Percentiles rank a stretch among this genome's conserved stretches.
Evolutionary conservation across 1,284 basidiomycete genomes (phyloP).

Genomic region (Boletus semigastroideus): DNA sequence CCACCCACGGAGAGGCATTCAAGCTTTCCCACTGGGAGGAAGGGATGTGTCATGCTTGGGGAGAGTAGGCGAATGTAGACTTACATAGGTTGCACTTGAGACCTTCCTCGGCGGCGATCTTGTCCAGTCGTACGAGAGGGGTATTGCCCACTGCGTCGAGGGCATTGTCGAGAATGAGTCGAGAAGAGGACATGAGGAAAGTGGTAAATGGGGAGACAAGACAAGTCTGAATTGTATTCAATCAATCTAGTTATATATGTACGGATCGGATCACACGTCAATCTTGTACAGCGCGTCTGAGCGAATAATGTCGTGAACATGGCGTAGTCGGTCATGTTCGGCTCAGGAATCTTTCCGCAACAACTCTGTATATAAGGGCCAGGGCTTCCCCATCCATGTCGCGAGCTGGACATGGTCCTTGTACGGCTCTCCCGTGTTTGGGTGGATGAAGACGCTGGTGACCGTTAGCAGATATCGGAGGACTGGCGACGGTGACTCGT

Average conservation of each 20-base stretch:
- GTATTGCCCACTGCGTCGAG: conserved; percentile 89
- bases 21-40: conserved; percentile 76
- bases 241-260: background rate
- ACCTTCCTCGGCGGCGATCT: conserved; percentile 72
- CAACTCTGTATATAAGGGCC: conserved; percentile 51
- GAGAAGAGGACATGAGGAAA: conserved; percentile 15
- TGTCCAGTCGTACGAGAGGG: conserved; percentile 85
- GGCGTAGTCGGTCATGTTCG: background rate
- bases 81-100: conserved; percentile 89
- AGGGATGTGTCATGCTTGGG: background rate
- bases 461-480: background rate
- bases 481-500: background rate
- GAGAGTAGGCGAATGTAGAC: conserved; percentile 27
- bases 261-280: no score
- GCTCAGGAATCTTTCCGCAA: conserved; percentile 16
- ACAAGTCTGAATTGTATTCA: no score
- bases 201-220: no score
- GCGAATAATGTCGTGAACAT: background rate
- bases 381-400: conserved; percentile 69
- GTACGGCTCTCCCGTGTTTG: conserved; percentile 61
- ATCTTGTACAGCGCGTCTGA: no score
- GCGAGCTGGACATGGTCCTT: conserved; percentile 64
- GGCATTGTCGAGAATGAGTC: conserved; percentile 68
- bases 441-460: conserved; percentile 66
- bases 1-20: conserved; percentile 93